These are phyloP conservation scores for Tausonia pullulans DNA, from an alignment of 1,284 basidiomycete species.

Conservation along the genomic window DNA sequence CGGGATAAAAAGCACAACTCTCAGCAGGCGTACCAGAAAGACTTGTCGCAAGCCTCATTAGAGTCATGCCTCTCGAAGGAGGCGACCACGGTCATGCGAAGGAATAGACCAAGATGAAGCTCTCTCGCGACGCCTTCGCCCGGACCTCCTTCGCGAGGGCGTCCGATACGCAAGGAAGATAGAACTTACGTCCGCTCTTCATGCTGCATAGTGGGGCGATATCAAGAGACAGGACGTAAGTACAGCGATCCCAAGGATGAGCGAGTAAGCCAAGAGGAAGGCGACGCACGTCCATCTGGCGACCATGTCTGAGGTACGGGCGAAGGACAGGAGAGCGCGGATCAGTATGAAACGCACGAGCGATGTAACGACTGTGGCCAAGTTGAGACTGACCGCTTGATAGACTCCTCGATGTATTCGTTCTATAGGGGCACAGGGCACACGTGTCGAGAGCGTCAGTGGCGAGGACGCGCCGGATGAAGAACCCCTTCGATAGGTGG, in stretches of 20 bases:
- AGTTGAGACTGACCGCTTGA: conserved; percentile 45
- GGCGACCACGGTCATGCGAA: background rate
- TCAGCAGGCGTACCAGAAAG: background rate
- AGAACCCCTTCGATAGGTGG: background rate
- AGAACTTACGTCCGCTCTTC: conserved; percentile 63
- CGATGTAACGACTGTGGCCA: background rate
- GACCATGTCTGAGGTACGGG: conserved; percentile 44
- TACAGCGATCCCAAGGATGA: background rate
- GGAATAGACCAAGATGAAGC: background rate
- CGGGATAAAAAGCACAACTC: background rate
- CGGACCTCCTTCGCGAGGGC: too few relatives aligned
- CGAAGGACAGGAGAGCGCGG: background rate
- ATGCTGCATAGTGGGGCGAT: conserved; percentile 33
- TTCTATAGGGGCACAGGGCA: conserved; percentile 42
- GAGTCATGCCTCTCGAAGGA: background rate
- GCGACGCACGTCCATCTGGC: conserved; percentile 50
- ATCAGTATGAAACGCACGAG: background rate
- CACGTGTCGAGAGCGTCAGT: background rate
- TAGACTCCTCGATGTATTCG: conserved; percentile 83
- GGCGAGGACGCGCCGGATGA: background rate
- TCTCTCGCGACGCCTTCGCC: background rate
- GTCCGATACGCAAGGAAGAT: background rate
- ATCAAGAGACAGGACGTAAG: background rate
- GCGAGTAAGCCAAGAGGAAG: background rate
- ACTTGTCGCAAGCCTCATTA: background rate